Base-by-base conservation (phyloP, 768 basidiomycete genomes). In the Pisolithus marmoratus region DNA sequence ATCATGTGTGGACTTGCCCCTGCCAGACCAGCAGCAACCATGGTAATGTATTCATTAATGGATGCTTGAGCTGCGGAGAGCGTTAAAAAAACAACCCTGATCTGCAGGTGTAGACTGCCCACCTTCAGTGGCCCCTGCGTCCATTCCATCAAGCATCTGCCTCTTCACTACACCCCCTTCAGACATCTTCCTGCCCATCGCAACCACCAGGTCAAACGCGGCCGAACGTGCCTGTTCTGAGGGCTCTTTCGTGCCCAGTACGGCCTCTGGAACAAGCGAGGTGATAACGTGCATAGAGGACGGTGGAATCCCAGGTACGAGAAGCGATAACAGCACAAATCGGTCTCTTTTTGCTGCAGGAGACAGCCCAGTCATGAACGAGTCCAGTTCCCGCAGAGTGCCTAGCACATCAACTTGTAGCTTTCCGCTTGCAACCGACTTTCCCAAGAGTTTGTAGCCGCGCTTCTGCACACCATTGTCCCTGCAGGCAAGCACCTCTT, bases 1-100 rank as follows among this genome's bases (percentile, higher is more conserved):
- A 98, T 95, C 93, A 96, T 98, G 64, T 99, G 96, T 0, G 95
- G 94, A 11, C 83, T 90, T 14, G 89, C 85, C 20, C 92, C 94
- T 8, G 93, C 94, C 44, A 98, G 71, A 52, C 96, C 96, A 58
- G 93, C 94, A 36, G 90, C 90, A 26, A 97, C 75, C 94, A 99
- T 98, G 3, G 90, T 99, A 73, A 98, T 76, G 65, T 90, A 98
- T 65, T 98, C 96, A 59, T 92, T 85, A 42, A 94, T 77, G 60
- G 67, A 90, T 0, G 93, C 94, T 48, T 71, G 70, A 48, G 82
- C 89, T 80, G 51, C 19, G 5, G 44, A 9, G 52, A 40, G 46
- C 38, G 26, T 72, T 9, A 46, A 50, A 44, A 46, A 38, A 58
- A 46, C 9, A 54, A n/a, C 27, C 48, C 29, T n/a, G 43, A 19